These are phyloP conservation scores for Camellia oleifera DNA, from an alignment of 179 eudicot species.

Conservation along the genomic window DNA sequence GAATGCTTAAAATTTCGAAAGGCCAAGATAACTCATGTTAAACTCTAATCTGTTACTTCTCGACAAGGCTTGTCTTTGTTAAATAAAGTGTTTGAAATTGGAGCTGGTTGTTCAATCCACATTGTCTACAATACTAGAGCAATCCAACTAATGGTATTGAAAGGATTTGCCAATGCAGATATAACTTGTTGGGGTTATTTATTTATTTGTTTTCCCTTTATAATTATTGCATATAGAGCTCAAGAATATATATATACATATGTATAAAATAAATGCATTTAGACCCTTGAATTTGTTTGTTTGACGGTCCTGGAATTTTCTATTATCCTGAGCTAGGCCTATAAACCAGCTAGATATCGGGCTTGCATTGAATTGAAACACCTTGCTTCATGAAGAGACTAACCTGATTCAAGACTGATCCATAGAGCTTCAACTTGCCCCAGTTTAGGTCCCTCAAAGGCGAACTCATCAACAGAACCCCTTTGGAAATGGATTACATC, in stretches of 20 bases:
- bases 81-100: background rate
- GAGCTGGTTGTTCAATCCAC: background rate
- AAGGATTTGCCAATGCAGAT: background rate
- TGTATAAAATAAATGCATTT: background rate
- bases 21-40: background rate
- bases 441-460: constrained; percentile 67
- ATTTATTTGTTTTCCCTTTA: no score
- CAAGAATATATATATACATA: background rate
- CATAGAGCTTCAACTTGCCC: constrained; percentile 71
- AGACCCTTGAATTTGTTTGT: background rate
- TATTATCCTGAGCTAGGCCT: background rate
- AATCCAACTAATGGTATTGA: background rate
- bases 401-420: constrained; percentile 90
- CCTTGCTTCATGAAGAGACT: background rate
- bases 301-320: background rate
- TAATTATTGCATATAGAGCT: background rate
- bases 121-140: background rate
- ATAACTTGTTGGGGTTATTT: background rate
- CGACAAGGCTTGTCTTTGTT: constrained; percentile 31
- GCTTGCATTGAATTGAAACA: no score
- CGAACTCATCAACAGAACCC: constrained; percentile 64
- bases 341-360: no score
- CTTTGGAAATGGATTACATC: constrained; percentile 55
- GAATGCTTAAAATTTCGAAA: background rate
- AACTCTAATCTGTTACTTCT: background rate